A percentile compares a stretch with the other conserved stretches of the same genome.
These are phyloP conservation scores for Fraxinus sp. DNA, from an alignment of 305 asterid species.

Conservation along the genomic window DNA sequence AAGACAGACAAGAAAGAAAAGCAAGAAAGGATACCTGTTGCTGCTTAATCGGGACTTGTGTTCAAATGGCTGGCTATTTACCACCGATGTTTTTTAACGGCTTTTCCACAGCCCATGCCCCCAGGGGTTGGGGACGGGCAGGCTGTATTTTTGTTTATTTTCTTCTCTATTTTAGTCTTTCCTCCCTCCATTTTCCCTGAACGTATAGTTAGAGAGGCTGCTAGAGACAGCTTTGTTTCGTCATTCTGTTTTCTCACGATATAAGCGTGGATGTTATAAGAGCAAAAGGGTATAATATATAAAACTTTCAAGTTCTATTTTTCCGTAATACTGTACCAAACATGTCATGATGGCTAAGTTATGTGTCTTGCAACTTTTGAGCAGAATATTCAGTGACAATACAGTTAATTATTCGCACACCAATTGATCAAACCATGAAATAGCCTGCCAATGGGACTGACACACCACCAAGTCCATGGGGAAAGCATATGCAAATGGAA, in stretches of 20 bases:
- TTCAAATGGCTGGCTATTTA: neutral
- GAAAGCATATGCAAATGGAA: neutral
- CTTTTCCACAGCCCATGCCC: neutral
- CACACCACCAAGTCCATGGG: neutral
- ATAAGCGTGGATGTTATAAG: constrained; percentile 4
- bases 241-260: neutral
- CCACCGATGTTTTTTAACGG: neutral
- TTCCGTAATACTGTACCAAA: neutral
- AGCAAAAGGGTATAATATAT: neutral
- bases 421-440: neutral
- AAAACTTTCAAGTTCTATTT: neutral
- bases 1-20: constrained; percentile 25
- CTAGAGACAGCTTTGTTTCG: constrained; percentile 9
- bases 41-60: constrained; percentile 30
- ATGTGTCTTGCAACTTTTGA: neutral
- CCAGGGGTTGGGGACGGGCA: neutral
- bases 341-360: neutral
- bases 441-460: neutral
- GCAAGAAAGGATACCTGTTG: constrained; percentile 33
- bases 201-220: constrained; percentile 17
- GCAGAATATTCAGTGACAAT: neutral
- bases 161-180: neutral
- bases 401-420: neutral
- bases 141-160: constrained; percentile 11
- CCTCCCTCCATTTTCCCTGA: neutral